Percentiles rank a stretch among this genome's conserved stretches.
These are phyloP conservation scores for Canna indica DNA, from an alignment of 176 grass and related monocot genomes.

Conservation along the genomic window DNA sequence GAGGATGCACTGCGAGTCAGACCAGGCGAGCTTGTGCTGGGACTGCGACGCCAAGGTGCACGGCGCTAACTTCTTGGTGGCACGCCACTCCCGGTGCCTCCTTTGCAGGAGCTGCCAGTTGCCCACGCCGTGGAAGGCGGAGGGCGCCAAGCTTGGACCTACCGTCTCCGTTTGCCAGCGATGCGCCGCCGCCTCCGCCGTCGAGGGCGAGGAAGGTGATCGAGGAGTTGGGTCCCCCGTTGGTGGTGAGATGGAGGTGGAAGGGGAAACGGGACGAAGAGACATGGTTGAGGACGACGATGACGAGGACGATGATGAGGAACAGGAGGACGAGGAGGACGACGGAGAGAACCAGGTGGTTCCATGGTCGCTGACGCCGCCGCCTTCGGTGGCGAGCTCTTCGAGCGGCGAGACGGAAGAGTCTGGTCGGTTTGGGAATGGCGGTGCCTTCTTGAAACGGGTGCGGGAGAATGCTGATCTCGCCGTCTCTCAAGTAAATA, in stretches of 20 bases:
- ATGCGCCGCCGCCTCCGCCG: neutral
- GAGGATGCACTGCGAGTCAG: conserved; percentile 64
- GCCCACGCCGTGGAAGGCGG: conserved; percentile 25
- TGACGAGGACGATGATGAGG: neutral
- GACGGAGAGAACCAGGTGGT: conserved; percentile 26
- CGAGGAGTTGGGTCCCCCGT: neutral
- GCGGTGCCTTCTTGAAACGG: conserved; percentile 17
- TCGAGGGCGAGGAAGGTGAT: neutral
- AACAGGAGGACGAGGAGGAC: neutral
- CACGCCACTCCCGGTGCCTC: conserved; percentile 32
- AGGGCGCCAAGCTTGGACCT: conserved; percentile 10
- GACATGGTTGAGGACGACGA: neutral
- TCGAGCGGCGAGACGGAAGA: conserved; percentile 10
- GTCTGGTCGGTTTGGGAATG: neutral
- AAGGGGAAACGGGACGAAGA: conserved; percentile 1
- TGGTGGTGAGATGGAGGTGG: neutral
- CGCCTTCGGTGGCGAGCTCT: neutral
- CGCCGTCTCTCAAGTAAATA: conserved; percentile 1
- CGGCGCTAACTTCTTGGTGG: conserved; percentile 87
- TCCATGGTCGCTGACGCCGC: conserved; percentile 15
- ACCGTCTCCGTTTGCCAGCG: conserved; percentile 4
- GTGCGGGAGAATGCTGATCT: conserved; percentile 21
- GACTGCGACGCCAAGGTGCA: conserved; percentile 65
- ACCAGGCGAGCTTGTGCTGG: conserved; percentile 59
- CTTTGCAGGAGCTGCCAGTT: conserved; percentile 13